Base-by-base conservation (phyloP, 73 alveolate genomes). In the Symbiodinium pilosum region DNA sequence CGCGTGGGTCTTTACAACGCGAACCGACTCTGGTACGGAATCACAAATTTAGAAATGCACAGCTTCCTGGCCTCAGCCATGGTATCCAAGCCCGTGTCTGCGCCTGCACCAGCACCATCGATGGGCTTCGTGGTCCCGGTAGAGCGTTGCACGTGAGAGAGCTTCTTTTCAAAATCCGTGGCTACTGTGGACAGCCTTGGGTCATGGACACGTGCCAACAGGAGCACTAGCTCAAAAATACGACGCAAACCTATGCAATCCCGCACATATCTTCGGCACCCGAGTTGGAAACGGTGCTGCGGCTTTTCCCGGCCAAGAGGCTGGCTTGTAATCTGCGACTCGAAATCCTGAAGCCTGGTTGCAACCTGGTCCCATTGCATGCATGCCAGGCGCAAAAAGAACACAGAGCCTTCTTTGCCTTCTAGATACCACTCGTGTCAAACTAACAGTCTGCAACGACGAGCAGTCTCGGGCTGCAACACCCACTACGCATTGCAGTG, bases 141-240 rank as follows among this genome's bases (percentile, higher is more conserved):
- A 18, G 84, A 32, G 77, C 98, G 98, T 3, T 77, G 89, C 34
- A 92, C 92, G 64, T 92, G 98, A 12, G 98, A 92, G 64, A 92
- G 59, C 98, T 92, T 92, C 98, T 92, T 92, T 64, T 92, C 98
- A 39, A 92, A 92, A 92, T 92, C 98, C 68, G 96, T 91, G 59
- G 54, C 47, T 30, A 91, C 96, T n/a, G 77, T 6, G 40, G 96
- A 91, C 42, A 91, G 54, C 96, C 96, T 91, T 16, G 18, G 51
- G 71, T 30, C 71, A 54, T 30, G 0, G 71, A 54, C 7, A 24
- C 0, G 71, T 30, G 18, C 32, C 73, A 16, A 24, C 32, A 54
- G 34, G 2, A 54, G 73, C 73, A 24, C 73, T 18, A n/a, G 2
- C 6, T 24, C 18, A 21, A 30, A 3, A 30, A 54, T 30, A 54